Evolutionary conservation across 768 basidiomycete species (phyloP), one percentile per base, ranked within the genome.

Genomic region (Arthromyces matolae): DNA sequence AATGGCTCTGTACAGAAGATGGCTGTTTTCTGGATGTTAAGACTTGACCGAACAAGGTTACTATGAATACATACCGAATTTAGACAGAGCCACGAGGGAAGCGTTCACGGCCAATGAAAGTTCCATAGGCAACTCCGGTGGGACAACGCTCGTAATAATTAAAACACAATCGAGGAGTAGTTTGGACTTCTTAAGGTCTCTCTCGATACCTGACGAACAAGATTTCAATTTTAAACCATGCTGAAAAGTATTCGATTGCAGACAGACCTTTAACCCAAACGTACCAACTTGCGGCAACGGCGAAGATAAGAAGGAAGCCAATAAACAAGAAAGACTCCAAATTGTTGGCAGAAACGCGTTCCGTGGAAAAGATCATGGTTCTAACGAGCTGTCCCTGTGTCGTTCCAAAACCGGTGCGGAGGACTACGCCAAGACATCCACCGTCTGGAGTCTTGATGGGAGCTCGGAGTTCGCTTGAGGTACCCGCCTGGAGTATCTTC

Each of bases 1-100:
- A 99, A 98, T 1, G 96, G 96, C 60, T 99, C 96, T 14, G 96
- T 99, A 64, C 96, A 98, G 71, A 94, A 99, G 50, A 98, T 99
- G 6, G 95, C 95, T 96, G 53, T 13, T 40, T 29, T 27, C 5
- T 3, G 19, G 13, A 24, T 23, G 38, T 51, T 29, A 51, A 29
- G 19, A 10, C 14, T 32, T 18, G 1, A 22, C 13, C 38, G 3
- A 44, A 19, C 22, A 8, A 9, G n/a, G 12, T 16, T 33, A 44
- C 24, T n/a, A 16, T 1, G 9, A 73, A n/a, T n/a, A n/a, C 86
- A 14, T 54, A 94, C 93, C 86, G 62, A 75, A 93, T 67, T 96
- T 99, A 35, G 90, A 92, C 33, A 98, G 67, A 0, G 96, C 93
- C 18, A 96, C 92, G 13, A 99, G 73, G 1, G 89, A 92, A 1